phyloP scores from a whole-genome alignment of 2,329 filamentous ascomycete genomes.

The Rugonectria rugulosa region DNA sequence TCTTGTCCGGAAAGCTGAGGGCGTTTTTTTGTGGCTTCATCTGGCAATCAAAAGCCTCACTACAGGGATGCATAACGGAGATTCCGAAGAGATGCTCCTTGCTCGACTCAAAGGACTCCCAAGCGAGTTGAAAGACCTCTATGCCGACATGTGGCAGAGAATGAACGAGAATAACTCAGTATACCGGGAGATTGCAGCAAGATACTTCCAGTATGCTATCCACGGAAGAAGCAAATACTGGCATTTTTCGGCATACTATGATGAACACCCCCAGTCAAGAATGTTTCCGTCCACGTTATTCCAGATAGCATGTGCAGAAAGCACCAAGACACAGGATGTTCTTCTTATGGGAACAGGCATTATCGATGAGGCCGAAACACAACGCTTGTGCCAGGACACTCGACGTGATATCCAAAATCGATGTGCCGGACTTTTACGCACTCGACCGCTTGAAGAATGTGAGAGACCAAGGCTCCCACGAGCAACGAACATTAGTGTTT shows the following conservation, averaged over 20 bases:
- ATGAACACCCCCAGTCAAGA: no score
- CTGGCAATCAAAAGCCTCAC: background rate
- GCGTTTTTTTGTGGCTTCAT: background rate
- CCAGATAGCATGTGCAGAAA: background rate
- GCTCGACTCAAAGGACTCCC: slow-evolving; percentile 3
- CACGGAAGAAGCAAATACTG: background rate
- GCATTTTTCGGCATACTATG: background rate
- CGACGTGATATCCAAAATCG: no score
- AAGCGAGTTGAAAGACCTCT: background rate
- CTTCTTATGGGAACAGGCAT: background rate
- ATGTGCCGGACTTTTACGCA: no score
- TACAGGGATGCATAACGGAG: slow-evolving; percentile 3
- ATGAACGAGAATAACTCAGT: slow-evolving; percentile 2
- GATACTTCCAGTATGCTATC: background rate
- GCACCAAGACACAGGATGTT: background rate
- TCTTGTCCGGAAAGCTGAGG: background rate
- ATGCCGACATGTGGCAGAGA: slow-evolving; percentile 14
- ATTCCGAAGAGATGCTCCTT: background rate
- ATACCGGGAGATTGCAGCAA: slow-evolving; percentile 7
- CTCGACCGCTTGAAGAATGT: no score
- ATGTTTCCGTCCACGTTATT: background rate
- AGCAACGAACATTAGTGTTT: no score
- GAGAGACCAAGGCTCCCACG: no score
- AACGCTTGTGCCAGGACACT: no score
- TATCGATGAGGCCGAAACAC: background rate